A percentile compares a stretch with the other conserved stretches of the same genome.
Conservation (phyloP, 345 rosid species). For the Brassica incana region DNA sequence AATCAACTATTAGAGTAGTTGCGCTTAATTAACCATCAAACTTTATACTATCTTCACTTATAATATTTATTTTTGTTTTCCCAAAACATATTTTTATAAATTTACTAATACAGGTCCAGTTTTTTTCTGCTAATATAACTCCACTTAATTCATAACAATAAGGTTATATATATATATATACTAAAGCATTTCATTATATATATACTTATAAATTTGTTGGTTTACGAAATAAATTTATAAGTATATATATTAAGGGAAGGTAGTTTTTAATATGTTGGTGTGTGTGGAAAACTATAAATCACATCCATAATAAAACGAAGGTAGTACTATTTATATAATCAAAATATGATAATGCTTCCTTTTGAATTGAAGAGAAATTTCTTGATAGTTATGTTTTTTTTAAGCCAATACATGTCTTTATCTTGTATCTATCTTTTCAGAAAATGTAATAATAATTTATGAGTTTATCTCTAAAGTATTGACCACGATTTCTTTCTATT, state of each 20-base stretch:
- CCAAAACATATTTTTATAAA: background rate
- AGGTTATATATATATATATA: too few relatives aligned
- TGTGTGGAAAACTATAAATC: background rate
- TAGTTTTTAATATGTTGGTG: background rate
- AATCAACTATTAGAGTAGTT: background rate
- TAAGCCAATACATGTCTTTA: background rate
- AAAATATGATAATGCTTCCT: background rate
- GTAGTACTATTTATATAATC: background rate
- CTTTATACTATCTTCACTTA: background rate
- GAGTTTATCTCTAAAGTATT: conserved; percentile 13
- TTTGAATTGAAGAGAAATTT: background rate
- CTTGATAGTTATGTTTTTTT: background rate
- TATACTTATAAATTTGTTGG: background rate
- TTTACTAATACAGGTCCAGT: background rate
- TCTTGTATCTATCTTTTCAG: background rate
- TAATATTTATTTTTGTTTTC: background rate
- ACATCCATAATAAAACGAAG: background rate
- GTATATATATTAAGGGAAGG: background rate
- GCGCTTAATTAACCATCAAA: background rate
- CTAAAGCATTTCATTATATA: background rate
- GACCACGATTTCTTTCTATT: background rate
- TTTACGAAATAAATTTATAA: background rate
- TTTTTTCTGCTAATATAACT: background rate
- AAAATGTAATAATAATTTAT: background rate
- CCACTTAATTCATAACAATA: background rate